phyloP scores from a whole-genome alignment of 2,329 filamentous ascomycete genomes.

The Dactylellina parvicollis region DNA sequence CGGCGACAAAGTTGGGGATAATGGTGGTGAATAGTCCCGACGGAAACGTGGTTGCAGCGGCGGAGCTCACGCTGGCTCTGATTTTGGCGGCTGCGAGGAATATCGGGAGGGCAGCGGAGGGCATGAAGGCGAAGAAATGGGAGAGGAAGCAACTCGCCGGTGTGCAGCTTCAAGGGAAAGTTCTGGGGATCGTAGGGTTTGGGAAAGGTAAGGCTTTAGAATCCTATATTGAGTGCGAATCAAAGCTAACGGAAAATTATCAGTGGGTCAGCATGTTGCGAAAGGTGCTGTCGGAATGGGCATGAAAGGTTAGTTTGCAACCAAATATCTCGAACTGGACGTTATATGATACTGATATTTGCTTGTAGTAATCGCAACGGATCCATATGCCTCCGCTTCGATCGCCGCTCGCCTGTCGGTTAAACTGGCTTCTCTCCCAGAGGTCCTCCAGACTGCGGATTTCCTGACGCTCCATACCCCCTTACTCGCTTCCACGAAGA shows the following conservation, averaged over 20 bases:
- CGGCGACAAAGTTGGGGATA: conserved; percentile 77
- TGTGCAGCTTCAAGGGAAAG: conserved; percentile 80
- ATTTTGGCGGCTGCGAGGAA: conserved; percentile 79
- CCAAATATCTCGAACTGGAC: neutral
- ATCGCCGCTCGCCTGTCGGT: conserved; percentile 76
- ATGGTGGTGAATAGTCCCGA: conserved; percentile 82
- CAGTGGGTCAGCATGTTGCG: conserved; percentile 79
- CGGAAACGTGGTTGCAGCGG: conserved; percentile 82
- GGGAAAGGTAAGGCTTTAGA: conserved; percentile 71
- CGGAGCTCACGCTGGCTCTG: conserved; percentile 79
- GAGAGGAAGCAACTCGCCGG: conserved; percentile 78
- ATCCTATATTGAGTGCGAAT: neutral
- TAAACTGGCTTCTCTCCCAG: conserved; percentile 68
- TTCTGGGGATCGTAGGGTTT: conserved; percentile 77
- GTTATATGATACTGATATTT: neutral
- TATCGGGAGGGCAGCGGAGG: conserved; percentile 70
- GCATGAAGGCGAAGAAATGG: conserved; percentile 69
- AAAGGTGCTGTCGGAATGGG: conserved; percentile 80
- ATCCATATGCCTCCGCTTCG: conserved; percentile 80
- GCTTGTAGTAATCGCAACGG: conserved; percentile 71
- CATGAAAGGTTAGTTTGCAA: conserved; percentile 66
- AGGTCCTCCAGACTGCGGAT: conserved; percentile 74
- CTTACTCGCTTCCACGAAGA: conserved; percentile 78
- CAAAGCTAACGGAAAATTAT: neutral
- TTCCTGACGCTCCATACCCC: conserved; percentile 86